Percentiles rank a stretch among this genome's conserved stretches.
These are phyloP conservation scores for Podila horticola DNA, from an alignment of 192 early-diverging fungal genomes.

Conservation along the genomic window DNA sequence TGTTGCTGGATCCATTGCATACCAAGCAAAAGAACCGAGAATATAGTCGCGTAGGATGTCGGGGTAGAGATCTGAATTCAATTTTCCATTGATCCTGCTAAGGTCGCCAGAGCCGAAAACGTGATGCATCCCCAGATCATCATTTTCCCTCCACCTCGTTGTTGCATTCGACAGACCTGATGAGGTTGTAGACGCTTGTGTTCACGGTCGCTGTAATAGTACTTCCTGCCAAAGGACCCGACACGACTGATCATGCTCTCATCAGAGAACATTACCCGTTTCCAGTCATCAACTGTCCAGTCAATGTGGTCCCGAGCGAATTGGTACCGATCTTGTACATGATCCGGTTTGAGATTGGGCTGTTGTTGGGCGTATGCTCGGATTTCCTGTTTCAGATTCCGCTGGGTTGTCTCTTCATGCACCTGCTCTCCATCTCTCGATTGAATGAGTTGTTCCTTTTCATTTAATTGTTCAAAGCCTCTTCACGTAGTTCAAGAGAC, in stretches of 20 bases:
- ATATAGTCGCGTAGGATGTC: neutral
- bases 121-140: slow-evolving; percentile 14
- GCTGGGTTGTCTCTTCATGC: neutral
- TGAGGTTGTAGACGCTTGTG: slow-evolving; percentile 1
- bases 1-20: neutral
- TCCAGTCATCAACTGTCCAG: slow-evolving; percentile 40
- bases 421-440: slow-evolving; percentile 14
- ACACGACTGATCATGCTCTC: slow-evolving; percentile 9
- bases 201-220: neutral
- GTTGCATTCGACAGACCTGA: neutral
- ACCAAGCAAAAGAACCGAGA: neutral
- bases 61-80: neutral
- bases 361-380: neutral
- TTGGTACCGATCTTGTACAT: neutral
- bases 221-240: slow-evolving; percentile 2
- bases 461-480: no score
- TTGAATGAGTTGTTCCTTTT: slow-evolving; percentile 15
- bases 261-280: slow-evolving; percentile 29
- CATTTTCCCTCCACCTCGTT: slow-evolving; percentile 3
- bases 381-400: slow-evolving; percentile 1
- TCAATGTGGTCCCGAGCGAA: slow-evolving; percentile 20
- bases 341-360: slow-evolving; percentile 2
- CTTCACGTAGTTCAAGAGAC: no score
- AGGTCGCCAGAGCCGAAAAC: neutral
- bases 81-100: neutral